Base-by-base conservation (phyloP, 1,284 basidiomycete species). In the Jaminaea rosea region DNA sequence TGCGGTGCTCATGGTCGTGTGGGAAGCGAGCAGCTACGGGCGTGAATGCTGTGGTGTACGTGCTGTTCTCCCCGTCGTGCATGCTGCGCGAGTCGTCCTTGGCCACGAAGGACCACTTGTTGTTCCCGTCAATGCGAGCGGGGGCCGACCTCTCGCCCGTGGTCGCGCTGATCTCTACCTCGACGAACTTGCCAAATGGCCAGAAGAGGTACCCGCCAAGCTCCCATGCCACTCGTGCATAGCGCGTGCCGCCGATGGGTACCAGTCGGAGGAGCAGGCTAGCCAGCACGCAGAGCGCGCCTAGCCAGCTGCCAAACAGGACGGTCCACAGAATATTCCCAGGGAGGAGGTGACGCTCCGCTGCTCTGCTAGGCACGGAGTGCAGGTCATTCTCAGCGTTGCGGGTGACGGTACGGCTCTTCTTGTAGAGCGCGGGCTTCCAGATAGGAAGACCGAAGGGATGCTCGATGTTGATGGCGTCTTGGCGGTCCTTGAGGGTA, bases 401-500 rank as follows among this genome's bases (percentile, higher is more conserved):
- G 51, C 92, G 86, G 39, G 93, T 96, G 61, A 98, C 88, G 1
- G 92, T 91, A 44, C 94, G 85, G 26, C 87, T 88, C 75, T 99
- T 99, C 77, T 94, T 93, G 83, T 99, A 99, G 49, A 99, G 77
- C 0, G 94, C 94, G 11, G 94, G 94, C 76, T 99, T 99, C 94
- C 94, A 98, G 72, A 99, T 97, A 42, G 90, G 94, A 60, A 99
- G 80, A 79, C 94, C 94, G 75, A 99, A 98, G 6, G 94, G 94
- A 76, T 99, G 94, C 74, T 96, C 90, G 72, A 96, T 91, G 77
- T 98, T 98, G 75, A 98, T 94, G 63, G 80, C 80, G 42, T 94
- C 96, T 75, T 99, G 94, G 26, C 94, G 84, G 66, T 97, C 92
- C 76, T 87, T 91, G 62, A 98, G 78, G 0, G 93, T 98, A 65